Conservation (phyloP, 1,284 basidiomycete genomes). For the Cystobasidiaceae sp. region DNA sequence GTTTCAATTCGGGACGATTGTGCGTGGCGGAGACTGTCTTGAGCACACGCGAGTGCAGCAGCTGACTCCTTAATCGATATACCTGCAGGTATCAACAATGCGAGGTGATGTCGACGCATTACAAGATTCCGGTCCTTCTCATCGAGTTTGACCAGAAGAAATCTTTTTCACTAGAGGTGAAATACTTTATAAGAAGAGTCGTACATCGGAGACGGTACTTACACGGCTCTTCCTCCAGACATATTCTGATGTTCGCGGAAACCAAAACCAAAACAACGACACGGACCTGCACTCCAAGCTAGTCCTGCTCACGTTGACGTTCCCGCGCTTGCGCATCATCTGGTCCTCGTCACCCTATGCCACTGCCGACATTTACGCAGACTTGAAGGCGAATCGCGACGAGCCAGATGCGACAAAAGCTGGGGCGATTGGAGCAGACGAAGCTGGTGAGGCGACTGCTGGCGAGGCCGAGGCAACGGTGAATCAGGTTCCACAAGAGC, state of each 20-base stretch:
- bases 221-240: constrained; percentile 22
- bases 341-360: constrained; percentile 96
- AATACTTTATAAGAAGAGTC: neutral
- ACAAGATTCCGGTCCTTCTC: constrained; percentile 87
- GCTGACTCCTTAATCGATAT: no score
- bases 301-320: constrained; percentile 78
- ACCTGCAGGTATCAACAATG: constrained; percentile 90
- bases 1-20: constrained; percentile 89
- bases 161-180: constrained; percentile 73
- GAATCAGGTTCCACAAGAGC: constrained; percentile 68
- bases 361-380: constrained; percentile 85
- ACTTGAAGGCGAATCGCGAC: constrained; percentile 75
- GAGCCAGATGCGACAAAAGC: constrained; percentile 78
- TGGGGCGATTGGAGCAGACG: constrained; percentile 61
- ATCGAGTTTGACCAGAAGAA: constrained; percentile 99
- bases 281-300: constrained; percentile 63
- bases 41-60: no score
- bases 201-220: neutral
- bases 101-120: constrained; percentile 92
- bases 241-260: constrained; percentile 35
- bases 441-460: constrained; percentile 47
- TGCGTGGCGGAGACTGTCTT: no score
- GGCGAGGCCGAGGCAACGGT: constrained; percentile 54
- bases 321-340: constrained; percentile 85
- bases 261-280: constrained; percentile 42